Percentiles rank a stretch among this genome's conserved stretches.
phyloP scores from a whole-genome alignment of 352 stramenopile species.

The Aphanomyces cochlioides region DNA sequence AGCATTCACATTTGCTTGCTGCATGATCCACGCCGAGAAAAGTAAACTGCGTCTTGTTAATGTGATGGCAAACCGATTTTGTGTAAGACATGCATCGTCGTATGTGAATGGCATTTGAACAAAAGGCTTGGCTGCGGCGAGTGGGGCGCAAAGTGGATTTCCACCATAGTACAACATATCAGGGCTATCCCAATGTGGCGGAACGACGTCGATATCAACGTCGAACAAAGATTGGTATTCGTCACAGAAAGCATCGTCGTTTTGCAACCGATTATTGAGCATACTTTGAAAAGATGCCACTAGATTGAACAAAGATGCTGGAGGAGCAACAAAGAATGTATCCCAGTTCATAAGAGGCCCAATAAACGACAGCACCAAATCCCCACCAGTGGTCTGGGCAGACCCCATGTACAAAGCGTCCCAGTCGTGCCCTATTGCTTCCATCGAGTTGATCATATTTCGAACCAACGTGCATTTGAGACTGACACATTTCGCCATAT shows the following conservation, averaged over 20 bases:
- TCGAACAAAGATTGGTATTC: too few species aligned
- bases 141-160: not conserved
- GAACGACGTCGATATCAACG: not conserved
- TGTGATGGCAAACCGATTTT: not conserved
- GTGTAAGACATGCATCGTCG: not conserved
- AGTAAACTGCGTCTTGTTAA: not conserved
- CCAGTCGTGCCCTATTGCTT: constrained; percentile 8
- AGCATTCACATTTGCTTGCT: not conserved
- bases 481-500: not conserved
- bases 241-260: too few species aligned
- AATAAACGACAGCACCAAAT: not conserved
- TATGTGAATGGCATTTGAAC: not conserved
- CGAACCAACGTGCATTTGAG: not conserved
- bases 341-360: constrained; percentile 11
- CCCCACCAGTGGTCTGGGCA: not conserved
- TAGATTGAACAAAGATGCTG: too few species aligned
- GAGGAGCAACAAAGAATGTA: not conserved
- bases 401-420: not conserved
- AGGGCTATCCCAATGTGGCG: not conserved
- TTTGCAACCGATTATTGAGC: too few species aligned
- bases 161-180: not conserved
- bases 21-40: not conserved
- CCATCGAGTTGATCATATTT: not conserved
- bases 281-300: too few species aligned
- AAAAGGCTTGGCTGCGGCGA: not conserved